Evolutionary conservation across 805 yeast species (phyloP).

Genomic region (Suhomyces xylopsoci): DNA sequence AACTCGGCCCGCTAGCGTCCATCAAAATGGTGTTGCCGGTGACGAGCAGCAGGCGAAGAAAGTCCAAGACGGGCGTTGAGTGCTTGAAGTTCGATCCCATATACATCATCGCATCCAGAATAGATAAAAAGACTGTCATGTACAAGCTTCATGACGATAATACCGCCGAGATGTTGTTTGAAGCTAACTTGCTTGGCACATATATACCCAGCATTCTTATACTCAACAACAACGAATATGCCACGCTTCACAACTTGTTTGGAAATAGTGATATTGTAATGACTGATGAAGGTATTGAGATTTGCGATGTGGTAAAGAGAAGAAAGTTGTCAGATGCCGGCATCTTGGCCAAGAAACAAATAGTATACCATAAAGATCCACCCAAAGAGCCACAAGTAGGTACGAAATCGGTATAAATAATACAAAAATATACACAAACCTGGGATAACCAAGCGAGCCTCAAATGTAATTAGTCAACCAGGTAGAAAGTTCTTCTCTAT

Average conservation of each 20-base stretch:
- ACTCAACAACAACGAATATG: conserved; percentile 7
- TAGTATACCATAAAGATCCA: neutral
- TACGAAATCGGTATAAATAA: neutral
- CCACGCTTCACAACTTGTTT: conserved; percentile 7
- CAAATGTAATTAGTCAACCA: too few species aligned
- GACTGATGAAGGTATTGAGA: neutral
- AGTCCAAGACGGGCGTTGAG: neutral
- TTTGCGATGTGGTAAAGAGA: neutral
- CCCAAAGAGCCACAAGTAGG: neutral
- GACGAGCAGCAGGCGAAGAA: conserved; percentile 3
- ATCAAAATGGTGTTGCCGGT: conserved; percentile 13
- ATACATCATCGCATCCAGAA: conserved; percentile 19
- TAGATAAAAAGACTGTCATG: conserved; percentile 20
- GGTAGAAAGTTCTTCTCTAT: too few species aligned
- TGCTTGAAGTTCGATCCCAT: conserved; percentile 21
- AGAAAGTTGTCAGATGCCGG: neutral
- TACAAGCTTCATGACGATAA: conserved; percentile 21
- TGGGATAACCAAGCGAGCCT: too few species aligned
- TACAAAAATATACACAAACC: too few species aligned
- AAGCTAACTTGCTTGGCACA: conserved; percentile 12
- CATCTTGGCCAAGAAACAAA: neutral
- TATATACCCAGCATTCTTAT: conserved; percentile 11
- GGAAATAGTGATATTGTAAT: conserved; percentile 1
- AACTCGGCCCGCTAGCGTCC: conserved; percentile 20
- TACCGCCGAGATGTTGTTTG: conserved; percentile 12